Evolutionary conservation across 345 rosid genomes (phyloP), one percentile per base, ranked within the genome.

Genomic region (Lepidium aucheri): DNA sequence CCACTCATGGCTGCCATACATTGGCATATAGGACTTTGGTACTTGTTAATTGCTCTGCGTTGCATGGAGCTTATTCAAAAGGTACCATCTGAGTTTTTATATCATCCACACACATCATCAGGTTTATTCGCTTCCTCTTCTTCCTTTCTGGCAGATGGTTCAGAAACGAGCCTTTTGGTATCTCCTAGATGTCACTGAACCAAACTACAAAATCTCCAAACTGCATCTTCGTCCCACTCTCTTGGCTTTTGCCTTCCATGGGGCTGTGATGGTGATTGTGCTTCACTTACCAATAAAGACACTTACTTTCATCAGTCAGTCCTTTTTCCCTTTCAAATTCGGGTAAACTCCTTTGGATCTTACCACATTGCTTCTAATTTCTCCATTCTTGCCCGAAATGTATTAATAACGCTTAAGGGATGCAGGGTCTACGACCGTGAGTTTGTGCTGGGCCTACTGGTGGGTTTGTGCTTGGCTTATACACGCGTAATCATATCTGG

Each of bases 231-330:
- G 58, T 18, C 16, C 9, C 41, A 38, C 40, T 28, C 41, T 69
- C 41, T 49, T 69, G 36, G 49, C 33, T 5, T 40, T 39, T 30
- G 66, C 66, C 30, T 45, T 69, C 14, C 66, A 69, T 4, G 73
- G 60, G 34, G 49, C 33, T 2, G 20, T 69, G 9, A 46, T 49
- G 34, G 60, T 69, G 40, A 24, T 69, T 40, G 30, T 69, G 50
- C 22, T 69, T 58, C 39, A 56, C 65, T 47, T 69, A 30, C 73
- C 67, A 10, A 30, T 69, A 13, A 59, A 57, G 22, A n/a, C 63
- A 15, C 52, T 51, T 5, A 39, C 20, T 26, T 16, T 47, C 22
- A 20, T 58, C 17, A 51, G 32, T 30, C 67, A 4, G 3, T 69
- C 73, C 9, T 56, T 69, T 35, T 69, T 59, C 49, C 73, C 67